A percentile compares a stretch with the other conserved stretches of the same genome.
phyloP scores from a whole-genome alignment of 2,329 filamentous ascomycete genomes.

The Alternaria atra region DNA sequence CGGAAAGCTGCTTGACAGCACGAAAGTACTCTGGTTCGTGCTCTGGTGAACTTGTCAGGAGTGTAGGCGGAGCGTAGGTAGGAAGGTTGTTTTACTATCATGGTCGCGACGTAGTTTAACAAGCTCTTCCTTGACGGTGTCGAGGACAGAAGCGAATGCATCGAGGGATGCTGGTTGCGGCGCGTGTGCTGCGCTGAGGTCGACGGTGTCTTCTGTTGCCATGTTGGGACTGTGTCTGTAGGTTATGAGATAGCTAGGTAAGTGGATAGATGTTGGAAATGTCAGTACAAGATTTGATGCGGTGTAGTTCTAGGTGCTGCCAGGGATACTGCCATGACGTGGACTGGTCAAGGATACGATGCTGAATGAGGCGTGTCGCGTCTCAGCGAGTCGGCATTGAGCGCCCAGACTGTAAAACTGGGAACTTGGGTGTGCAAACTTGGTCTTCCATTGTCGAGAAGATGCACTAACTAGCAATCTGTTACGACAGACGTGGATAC shows the following conservation, averaged over 20 bases:
- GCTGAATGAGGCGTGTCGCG: constrained; percentile 8
- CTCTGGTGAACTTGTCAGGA: constrained; percentile 25
- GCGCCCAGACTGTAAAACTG: constrained; percentile 6
- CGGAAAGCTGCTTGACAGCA: constrained; percentile 52
- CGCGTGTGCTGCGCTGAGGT: constrained; percentile 42
- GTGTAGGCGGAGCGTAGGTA: no score
- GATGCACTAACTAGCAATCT: not conserved
- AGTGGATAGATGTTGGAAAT: not conserved
- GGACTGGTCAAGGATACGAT: constrained; percentile 9
- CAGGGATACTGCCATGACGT: constrained; percentile 9
- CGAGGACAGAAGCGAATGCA: constrained; percentile 45
- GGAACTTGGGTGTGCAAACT: not conserved
- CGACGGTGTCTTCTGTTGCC: constrained; percentile 50
- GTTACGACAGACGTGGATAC: no score
- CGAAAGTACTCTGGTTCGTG: constrained; percentile 52
- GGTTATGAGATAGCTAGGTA: not conserved
- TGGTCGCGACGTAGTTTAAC: constrained; percentile 46
- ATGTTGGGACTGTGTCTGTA: constrained; percentile 24
- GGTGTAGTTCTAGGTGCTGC: not conserved
- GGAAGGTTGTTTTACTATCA: constrained; percentile 35
- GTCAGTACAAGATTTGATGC: not conserved
- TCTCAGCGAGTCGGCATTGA: constrained; percentile 6
- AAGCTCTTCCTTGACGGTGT: constrained; percentile 44
- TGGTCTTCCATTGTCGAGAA: not conserved
- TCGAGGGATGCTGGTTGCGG: constrained; percentile 48